phyloP scores from a whole-genome alignment of 257 asterid genomes.

The Nicotiana paniculata region DNA sequence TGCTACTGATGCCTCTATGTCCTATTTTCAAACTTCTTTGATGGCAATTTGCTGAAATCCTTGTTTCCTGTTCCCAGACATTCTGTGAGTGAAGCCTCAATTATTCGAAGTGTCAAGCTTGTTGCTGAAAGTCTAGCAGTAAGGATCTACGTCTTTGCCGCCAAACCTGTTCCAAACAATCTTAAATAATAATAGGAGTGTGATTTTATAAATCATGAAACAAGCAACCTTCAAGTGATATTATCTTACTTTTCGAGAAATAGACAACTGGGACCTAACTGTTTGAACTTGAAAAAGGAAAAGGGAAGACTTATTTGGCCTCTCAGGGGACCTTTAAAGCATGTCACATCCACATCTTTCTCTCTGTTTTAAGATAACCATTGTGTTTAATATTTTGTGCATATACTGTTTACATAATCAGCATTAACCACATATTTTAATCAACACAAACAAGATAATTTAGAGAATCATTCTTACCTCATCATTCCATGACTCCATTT shows the following conservation, averaged over 20 bases:
- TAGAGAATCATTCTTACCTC: neutral
- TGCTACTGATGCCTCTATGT: neutral
- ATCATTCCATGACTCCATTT: neutral
- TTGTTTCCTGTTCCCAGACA: constrained; percentile 38
- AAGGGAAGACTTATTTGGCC: neutral
- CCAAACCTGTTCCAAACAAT: neutral
- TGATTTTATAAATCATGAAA: neutral
- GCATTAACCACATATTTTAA: neutral
- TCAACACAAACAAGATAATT: neutral
- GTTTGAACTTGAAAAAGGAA: neutral
- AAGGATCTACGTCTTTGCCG: constrained; percentile 23
- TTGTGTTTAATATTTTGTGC: neutral
- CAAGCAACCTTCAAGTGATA: neutral
- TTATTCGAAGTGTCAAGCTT: constrained; percentile 65
- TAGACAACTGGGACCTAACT: neutral
- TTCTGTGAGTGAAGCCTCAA: constrained; percentile 54
- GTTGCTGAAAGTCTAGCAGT: constrained; percentile 96
- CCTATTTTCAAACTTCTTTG: constrained; percentile 12
- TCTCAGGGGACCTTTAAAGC: neutral
- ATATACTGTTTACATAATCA: neutral
- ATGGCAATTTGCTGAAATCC: constrained; percentile 16
- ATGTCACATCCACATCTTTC: neutral
- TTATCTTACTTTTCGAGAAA: neutral
- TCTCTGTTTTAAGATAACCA: neutral
- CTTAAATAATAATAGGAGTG: neutral